These are phyloP conservation scores for Hypoxylon sp. DNA, from an alignment of 2,329 filamentous ascomycete genomes.

Conservation along the genomic window DNA sequence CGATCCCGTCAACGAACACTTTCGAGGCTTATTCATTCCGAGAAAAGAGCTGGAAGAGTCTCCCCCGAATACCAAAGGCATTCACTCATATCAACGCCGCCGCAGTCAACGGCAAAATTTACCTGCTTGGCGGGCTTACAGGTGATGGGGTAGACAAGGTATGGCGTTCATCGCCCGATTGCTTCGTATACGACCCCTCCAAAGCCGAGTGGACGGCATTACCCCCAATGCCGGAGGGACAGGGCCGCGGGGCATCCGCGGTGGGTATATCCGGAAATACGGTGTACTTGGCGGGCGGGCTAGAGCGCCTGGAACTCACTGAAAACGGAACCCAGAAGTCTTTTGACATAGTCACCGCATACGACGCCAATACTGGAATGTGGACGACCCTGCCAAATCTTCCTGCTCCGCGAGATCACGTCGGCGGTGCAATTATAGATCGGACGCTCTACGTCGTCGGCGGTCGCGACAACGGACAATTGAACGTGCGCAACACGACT, in stretches of 20 bases:
- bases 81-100: conserved; percentile 57
- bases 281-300: conserved; percentile 59
- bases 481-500: conserved; percentile 55
- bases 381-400: conserved; percentile 54
- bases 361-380: conserved; percentile 48
- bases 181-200: conserved; percentile 53
- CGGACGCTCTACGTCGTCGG: conserved; percentile 57
- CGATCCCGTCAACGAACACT: conserved; percentile 29
- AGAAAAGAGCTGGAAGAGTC: conserved; percentile 18
- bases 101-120: conserved; percentile 56
- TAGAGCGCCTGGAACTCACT: conserved; percentile 50
- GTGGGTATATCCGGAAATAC: conserved; percentile 52
- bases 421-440: conserved; percentile 51
- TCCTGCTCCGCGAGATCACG: conserved; percentile 58
- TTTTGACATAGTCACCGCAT: conserved; percentile 53
- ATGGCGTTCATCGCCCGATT: conserved; percentile 51
- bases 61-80: conserved; percentile 53
- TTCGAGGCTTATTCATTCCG: conserved; percentile 33
- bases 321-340: conserved; percentile 19
- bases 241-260: conserved; percentile 54
- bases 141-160: conserved; percentile 42
- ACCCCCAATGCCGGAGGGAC: conserved; percentile 48
- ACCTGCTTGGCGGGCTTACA: conserved; percentile 58
- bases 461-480: conserved; percentile 53
- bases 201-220: conserved; percentile 52